Base-by-base conservation (phyloP, 768 basidiomycete genomes). In the Lactarius quietus region DNA sequence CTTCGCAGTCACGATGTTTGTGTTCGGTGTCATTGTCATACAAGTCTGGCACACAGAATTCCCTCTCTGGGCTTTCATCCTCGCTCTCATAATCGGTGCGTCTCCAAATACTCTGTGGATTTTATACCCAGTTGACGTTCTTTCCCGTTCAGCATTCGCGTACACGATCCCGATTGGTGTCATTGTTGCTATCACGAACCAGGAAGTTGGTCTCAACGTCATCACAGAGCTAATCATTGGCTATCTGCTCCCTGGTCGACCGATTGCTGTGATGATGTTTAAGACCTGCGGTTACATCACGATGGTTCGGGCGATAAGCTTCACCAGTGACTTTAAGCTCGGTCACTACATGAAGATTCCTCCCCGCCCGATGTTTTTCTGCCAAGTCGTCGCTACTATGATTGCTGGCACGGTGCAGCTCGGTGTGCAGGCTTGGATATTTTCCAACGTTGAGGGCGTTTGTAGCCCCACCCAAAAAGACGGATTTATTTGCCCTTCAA, bases 221-320 rank as follows among this genome's bases (percentile, higher is more conserved):
- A n/a, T n/a, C n/a, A n/a, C n/a, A n/a, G n/a, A n/a, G n/a, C n/a
- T n/a, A n/a, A n/a, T n/a, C n/a, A n/a, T n/a, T n/a, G 92, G 92
- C 87, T 88, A 0, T 89, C 80, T 80, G 87, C 80, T 90, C 48
- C 92, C 90, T n/a, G 92, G 91, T 1, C 82, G 83, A 20, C 89
- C 90, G 5, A 72, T 92, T 62, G 90, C 91, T 0, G 89, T 86
- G 82, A 91, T 92, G 90, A 78, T 92, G 79, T 91, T 92, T 82
- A 92, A 90, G 83, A 89, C 87, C 0, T 90, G 81, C 80, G 89
- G 90, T 38, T 90, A 89, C 70, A 86, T 87, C 66, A 86, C 84
- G 57, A 84, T 85, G 81, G 80, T 80, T 6, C 86, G 87, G 74
- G 88, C 89, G 2, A 71, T 92, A 51, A 77, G 84, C n/a, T n/a